Base-by-base conservation (phyloP, 371 early-diverging fungal species). In the Entomophthora muscae region DNA sequence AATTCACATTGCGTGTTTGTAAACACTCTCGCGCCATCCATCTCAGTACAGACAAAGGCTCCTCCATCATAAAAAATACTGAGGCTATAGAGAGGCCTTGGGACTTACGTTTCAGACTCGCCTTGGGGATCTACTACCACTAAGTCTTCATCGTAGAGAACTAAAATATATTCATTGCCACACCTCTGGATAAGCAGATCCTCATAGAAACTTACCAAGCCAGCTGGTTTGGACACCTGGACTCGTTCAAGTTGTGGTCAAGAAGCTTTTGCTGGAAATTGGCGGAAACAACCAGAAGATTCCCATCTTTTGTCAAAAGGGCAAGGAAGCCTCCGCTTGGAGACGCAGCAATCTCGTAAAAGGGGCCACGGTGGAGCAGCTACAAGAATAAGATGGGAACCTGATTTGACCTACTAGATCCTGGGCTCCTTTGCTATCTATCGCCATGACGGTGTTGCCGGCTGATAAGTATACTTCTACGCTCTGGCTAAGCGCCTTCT, bases 51-150 rank as follows among this genome's bases (percentile, higher is more conserved):
- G 32, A 97, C 68, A 63, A 79, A 83, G 26, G 90, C 85, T 1
- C 83, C 77, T 21, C 87, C 83, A 22, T 91, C 93, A 63, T 89
- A 85, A 0, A 81, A 66, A 65, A 86, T 84, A 64, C 82, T 79
- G 68, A 2, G 21, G 53, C 28, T 28, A 28, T 17, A 57, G 26
- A 7, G 7, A 21, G 52, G 0, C 0, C 12, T 17, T 51, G 0
- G 2, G 3, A 5, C 71, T 57, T 75, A 86, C 74, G 86, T 83
- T 62, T 93, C 84, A 74, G 84, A 84, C 66, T 91, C 93, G 17
- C 95, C 95, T 73, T 85, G 90, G 0, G 95, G 98, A 0, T 95
- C 98, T 0, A 95, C 83, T 74, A 98, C 82, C 61, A 91, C 72
- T 1, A 91, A 78, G 63, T 83, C 81, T 64, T 82, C 79, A 29